Conservation (phyloP, 1,139 yeast species). For the Magnusiomyces clavatus region DNA sequence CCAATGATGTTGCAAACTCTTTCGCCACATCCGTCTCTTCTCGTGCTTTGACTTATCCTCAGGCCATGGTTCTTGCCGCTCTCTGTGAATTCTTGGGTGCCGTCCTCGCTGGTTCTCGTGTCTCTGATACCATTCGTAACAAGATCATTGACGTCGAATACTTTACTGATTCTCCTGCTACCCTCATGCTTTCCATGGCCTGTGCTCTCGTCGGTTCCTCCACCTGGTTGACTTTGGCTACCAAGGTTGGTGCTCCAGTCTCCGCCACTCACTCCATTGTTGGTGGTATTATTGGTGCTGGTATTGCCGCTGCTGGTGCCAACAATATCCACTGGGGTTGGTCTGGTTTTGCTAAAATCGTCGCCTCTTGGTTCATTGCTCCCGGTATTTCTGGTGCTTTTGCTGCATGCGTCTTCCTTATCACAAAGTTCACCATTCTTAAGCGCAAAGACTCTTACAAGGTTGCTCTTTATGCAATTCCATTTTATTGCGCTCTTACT, state of each 20-base stretch:
- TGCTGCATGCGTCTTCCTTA: constrained; percentile 50
- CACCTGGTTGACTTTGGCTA: constrained; percentile 60
- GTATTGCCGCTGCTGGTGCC: constrained; percentile 63
- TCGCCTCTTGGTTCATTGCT: constrained; percentile 78
- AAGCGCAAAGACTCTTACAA: constrained; percentile 49
- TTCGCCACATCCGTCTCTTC: constrained; percentile 65
- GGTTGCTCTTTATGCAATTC: constrained; percentile 52
- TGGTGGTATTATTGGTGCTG: constrained; percentile 70
- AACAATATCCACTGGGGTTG: constrained; percentile 64
- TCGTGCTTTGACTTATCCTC: constrained; percentile 61
- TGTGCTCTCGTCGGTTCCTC: constrained; percentile 76
- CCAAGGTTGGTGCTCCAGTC: constrained; percentile 63
- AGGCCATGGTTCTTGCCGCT: constrained; percentile 64
- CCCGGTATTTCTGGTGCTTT: constrained; percentile 64
- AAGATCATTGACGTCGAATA: constrained; percentile 48
- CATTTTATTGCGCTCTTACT: constrained; percentile 52
- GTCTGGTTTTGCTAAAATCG: constrained; percentile 62
- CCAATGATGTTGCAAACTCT: constrained; percentile 77
- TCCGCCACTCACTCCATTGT: constrained; percentile 76
- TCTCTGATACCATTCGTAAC: constrained; percentile 59
- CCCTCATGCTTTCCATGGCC: constrained; percentile 65
- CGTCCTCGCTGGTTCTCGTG: constrained; percentile 63
- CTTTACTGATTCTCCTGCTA: constrained; percentile 54
- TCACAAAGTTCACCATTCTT: constrained; percentile 53
- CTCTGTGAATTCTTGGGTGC: constrained; percentile 69